Conservation (phyloP, 345 rosid species). For the Lepidium aucheri region DNA sequence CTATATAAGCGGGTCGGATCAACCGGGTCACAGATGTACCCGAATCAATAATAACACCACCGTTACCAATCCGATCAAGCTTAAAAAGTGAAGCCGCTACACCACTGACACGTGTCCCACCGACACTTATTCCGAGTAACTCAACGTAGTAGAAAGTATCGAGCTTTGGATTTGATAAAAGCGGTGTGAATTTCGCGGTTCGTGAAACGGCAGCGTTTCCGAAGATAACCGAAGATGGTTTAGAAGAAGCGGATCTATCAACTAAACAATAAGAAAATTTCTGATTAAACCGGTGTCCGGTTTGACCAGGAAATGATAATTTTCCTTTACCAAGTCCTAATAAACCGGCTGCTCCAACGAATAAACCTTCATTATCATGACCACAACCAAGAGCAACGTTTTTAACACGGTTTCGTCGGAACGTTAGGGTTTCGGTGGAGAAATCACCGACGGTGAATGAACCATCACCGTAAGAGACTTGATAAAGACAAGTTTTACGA, state of each 20-base stretch:
- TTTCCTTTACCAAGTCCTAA: conserved; percentile 85
- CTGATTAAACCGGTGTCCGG: conserved; percentile 65
- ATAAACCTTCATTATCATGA: conserved; percentile 87
- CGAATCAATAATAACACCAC: conserved; percentile 88
- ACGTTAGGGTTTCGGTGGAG: conserved; percentile 81
- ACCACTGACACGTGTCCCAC: conserved; percentile 69
- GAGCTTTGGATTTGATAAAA: conserved; percentile 69
- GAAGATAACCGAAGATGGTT: conserved; percentile 72
- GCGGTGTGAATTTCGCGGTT: conserved; percentile 67
- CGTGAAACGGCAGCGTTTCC: conserved; percentile 71
- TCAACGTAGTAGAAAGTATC: conserved; percentile 92
- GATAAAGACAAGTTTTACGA: conserved; percentile 58
- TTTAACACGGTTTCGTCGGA: conserved; percentile 52
- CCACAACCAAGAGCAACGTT: conserved; percentile 87
- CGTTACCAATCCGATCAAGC: conserved; percentile 62
- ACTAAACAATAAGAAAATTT: conserved; percentile 87
- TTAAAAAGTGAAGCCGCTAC: conserved; percentile 65
- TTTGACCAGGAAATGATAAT: conserved; percentile 75
- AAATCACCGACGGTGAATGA: conserved; percentile 85
- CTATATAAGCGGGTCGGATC: conserved; percentile 62
- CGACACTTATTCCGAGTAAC: conserved; percentile 78
- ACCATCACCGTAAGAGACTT: conserved; percentile 90
- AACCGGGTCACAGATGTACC: conserved; percentile 81
- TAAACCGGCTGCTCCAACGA: conserved; percentile 89
- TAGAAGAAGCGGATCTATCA: conserved; percentile 75